These are phyloP conservation scores for Botryotinia narcissicola DNA, from an alignment of 2,329 filamentous ascomycete genomes.

Conservation along the genomic window DNA sequence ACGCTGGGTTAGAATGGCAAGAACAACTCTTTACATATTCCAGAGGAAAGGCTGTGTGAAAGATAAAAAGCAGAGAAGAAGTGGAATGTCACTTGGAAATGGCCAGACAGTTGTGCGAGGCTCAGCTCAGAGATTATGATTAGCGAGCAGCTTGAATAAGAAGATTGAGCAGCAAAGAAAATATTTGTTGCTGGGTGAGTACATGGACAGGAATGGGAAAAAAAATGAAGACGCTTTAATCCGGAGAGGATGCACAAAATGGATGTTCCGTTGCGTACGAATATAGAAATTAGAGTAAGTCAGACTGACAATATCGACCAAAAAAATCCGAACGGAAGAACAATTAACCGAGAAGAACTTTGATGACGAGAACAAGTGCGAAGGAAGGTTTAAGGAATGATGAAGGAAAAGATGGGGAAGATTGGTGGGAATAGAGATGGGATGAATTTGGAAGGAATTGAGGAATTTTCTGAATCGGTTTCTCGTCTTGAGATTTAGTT, in stretches of 20 bases:
- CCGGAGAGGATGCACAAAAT: background rate
- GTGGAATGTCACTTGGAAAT: background rate
- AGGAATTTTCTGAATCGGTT: background rate
- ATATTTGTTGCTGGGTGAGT: background rate
- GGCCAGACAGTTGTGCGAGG: accelerated
- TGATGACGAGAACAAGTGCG: background rate
- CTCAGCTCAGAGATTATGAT: background rate
- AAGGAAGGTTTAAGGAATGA: background rate
- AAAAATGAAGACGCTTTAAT: background rate
- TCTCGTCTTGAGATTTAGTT: background rate
- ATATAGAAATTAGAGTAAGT: background rate
- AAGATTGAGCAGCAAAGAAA: background rate
- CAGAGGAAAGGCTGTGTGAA: background rate
- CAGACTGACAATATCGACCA: background rate
- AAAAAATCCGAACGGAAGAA: background rate
- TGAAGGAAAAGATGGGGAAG: background rate
- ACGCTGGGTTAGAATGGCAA: background rate
- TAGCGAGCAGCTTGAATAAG: background rate
- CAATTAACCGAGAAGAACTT: background rate
- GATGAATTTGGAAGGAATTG: background rate
- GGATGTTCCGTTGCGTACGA: accelerated
- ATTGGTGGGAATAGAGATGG: background rate
- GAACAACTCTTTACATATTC: accelerated
- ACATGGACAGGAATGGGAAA: background rate
- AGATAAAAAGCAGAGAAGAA: background rate